Conservation (phyloP, 176 grass and related monocot genomes). For the Cenchrus americanus region DNA sequence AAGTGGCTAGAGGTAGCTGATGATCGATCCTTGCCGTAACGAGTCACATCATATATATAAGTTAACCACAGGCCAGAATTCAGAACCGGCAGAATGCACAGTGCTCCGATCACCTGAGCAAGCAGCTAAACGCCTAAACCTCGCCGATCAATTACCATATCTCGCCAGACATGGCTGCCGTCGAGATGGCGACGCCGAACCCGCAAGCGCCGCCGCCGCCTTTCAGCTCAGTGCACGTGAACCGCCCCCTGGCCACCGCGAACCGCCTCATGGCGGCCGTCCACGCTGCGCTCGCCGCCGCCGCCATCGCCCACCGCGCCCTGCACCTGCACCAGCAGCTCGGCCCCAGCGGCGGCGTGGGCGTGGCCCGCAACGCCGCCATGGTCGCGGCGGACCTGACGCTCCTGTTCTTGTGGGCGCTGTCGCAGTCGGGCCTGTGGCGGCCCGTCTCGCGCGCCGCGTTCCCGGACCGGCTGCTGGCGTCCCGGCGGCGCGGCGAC, state of each 20-base stretch:
- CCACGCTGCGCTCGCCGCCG: constrained; percentile 26
- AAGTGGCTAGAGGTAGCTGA: no score
- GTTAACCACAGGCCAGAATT: no score
- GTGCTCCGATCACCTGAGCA: no score
- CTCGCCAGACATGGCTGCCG: no score
- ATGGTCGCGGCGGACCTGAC: constrained; percentile 41
- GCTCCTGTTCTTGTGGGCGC: constrained; percentile 57
- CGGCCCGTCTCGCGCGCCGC: constrained; percentile 48
- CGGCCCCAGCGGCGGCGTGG: not conserved
- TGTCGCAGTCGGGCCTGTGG: constrained; percentile 49
- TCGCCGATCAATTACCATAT: no score
- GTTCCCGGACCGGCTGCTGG: constrained; percentile 44
- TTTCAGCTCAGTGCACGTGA: constrained; percentile 37
- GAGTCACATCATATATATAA: no score
- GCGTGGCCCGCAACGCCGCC: not conserved
- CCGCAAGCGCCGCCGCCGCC: not conserved
- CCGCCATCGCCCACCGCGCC: constrained; percentile 38
- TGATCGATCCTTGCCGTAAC: no score
- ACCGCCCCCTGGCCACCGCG: constrained; percentile 26
- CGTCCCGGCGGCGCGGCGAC: not conserved
- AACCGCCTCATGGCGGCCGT: constrained; percentile 50
- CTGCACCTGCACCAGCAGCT: not conserved
- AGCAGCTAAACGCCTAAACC: no score
- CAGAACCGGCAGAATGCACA: no score
- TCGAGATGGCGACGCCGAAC: no score